Conservation (phyloP, 163 green algal species). For the Scenedesmus sp. region DNA sequence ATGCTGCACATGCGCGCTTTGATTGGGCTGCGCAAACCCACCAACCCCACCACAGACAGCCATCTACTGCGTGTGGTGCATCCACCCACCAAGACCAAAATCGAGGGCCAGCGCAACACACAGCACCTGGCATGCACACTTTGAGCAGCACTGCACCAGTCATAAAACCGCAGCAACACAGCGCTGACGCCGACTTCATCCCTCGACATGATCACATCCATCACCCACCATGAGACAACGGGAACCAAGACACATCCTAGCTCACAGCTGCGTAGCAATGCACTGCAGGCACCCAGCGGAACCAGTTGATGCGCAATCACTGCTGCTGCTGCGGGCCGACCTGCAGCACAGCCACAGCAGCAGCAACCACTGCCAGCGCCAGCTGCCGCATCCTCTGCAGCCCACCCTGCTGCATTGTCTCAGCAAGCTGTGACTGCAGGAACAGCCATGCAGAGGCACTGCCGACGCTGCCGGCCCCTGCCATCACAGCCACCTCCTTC, state of each 20-base stretch:
- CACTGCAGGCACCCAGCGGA: neutral
- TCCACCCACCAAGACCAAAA: neutral
- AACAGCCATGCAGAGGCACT: slow-evolving; percentile 22
- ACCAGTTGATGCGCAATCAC: neutral
- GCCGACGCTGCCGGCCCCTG: slow-evolving; percentile 3
- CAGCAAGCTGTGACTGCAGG: neutral
- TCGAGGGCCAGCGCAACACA: neutral
- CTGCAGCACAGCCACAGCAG: slow-evolving; percentile 31
- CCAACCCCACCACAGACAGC: neutral
- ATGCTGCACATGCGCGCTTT: neutral
- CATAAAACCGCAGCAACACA: neutral
- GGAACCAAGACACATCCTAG: neutral
- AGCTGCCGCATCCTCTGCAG: neutral
- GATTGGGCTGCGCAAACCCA: neutral
- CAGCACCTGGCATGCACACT: neutral
- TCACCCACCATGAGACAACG: no score
- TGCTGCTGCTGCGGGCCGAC: slow-evolving; percentile 29
- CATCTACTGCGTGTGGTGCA: neutral
- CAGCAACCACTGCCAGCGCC: slow-evolving; percentile 17
- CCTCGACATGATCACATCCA: neutral
- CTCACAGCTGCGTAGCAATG: neutral
- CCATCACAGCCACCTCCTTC: slow-evolving; percentile 17
- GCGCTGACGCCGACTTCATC: neutral
- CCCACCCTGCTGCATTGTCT: neutral
- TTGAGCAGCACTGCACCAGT: neutral